Base-by-base conservation (phyloP, 1,139 yeast species). In the Saccharomycopsis hybrid region DNA sequence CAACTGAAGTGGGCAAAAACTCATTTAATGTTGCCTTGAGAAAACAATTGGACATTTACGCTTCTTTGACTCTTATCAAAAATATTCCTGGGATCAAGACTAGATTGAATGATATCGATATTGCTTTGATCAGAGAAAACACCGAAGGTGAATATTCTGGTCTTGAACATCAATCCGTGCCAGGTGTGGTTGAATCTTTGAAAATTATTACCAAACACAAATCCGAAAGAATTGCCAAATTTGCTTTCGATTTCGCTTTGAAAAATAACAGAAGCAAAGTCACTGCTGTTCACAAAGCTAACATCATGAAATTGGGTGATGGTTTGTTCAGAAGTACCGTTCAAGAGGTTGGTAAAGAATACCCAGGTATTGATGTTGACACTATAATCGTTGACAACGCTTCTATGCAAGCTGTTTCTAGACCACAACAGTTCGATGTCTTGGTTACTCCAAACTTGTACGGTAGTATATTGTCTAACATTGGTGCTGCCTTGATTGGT, bases 61-160 rank as follows among this genome's bases (percentile, higher is more conserved):
- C 98, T 56, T 87, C 96, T 43, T 78, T 92, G 60, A 95, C 94
- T 30, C 76, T 90, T 64, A 88, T 89, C 75, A 90, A 92, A 76
- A 86, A 86, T 71, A 82, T 92, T 57, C 95, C 95, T 56, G 97
- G 98, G 69, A 95, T 89, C 60, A 77, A 86, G 71, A 84, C 96
- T 57, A 86, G 92, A 69, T 79, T 88, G 67, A 77, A 82, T 56
- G 89, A 86, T 59, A 86, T 90, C 59, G 97, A 90, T 73, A 80
- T 90, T 67, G 97, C 90, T 46, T 77, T 92, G 59, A 95, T 92
- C 64, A 88, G 98, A 77, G 98, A 92, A 74, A 92, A 92, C 79
- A 80, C 89, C 50, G 97, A 92, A 74, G 97, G 97, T 75, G 98
- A 92, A 73, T 92, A 89, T 76, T 89, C 97, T 53, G 98, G 98